Conservation (phyloP, 768 basidiomycete species). For the Sporobolomyces phaffii region DNA sequence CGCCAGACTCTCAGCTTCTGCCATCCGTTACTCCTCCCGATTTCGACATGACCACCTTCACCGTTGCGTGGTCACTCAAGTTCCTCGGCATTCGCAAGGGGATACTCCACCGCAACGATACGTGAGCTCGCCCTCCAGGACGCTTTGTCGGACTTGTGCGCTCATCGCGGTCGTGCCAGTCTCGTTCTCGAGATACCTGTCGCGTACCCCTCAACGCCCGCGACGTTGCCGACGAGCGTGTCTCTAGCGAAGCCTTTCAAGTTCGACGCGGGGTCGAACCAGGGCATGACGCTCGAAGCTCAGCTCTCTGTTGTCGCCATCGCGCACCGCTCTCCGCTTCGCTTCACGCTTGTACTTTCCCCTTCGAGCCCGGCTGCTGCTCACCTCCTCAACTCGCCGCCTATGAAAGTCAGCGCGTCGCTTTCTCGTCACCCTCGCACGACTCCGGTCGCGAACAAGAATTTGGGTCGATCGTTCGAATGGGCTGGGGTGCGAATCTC, state of each 20-base stretch:
- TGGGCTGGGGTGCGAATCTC: slow-evolving; percentile 14
- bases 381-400: not conserved
- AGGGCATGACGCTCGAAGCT: not conserved
- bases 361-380: not conserved
- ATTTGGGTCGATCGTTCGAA: not conserved
- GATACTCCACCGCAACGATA: slow-evolving; percentile 10
- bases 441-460: slow-evolving; percentile 2
- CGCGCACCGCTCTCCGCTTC: not conserved
- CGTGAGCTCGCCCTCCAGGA: not conserved
- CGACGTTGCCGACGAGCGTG: not conserved
- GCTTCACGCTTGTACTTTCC: slow-evolving; percentile 6
- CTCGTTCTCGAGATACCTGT: slow-evolving; percentile 6
- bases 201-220: not conserved
- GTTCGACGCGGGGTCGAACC: not conserved
- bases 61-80: slow-evolving; percentile 10
- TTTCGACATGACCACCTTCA: not conserved
- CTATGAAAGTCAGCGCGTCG: not conserved
- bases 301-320: slow-evolving; percentile 7
- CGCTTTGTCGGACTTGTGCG: too few relatives aligned
- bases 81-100: slow-evolving; percentile 15
- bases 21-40: not conserved
- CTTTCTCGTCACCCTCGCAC: slow-evolving; percentile 20
- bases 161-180: too few relatives aligned
- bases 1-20: not conserved
- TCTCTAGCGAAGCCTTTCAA: not conserved